Evolutionary conservation across 352 stramenopile species (phyloP).

Genomic region (Peronospora tabacina): DNA sequence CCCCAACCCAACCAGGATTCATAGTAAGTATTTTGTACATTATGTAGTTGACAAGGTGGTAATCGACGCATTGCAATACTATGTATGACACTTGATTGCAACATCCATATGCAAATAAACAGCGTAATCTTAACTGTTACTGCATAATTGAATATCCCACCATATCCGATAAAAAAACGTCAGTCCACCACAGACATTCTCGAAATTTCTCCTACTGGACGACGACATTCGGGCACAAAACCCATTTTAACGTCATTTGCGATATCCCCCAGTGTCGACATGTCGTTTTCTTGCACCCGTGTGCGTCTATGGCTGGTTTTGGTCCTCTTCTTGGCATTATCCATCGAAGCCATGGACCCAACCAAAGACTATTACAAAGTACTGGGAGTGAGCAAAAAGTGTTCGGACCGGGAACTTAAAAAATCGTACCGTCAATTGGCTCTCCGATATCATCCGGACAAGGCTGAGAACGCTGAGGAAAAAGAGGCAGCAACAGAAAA

Average conservation of each 20-base stretch:
- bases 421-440: slow-evolving; percentile 85
- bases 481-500: slow-evolving; percentile 84
- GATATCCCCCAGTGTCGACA: neutral
- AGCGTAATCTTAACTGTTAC: too few relatives aligned
- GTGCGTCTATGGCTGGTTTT: slow-evolving; percentile 16
- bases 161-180: neutral
- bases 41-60: too few relatives aligned
- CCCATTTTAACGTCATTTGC: slow-evolving; percentile 4
- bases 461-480: slow-evolving; percentile 69
- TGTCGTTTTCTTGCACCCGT: neutral
- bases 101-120: too few relatives aligned
- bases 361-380: slow-evolving; percentile 82
- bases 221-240: slow-evolving; percentile 9
- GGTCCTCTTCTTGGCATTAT: slow-evolving; percentile 20
- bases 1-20: too few relatives aligned
- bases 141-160: neutral
- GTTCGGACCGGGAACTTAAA: slow-evolving; percentile 76
- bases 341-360: slow-evolving; percentile 40
- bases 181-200: slow-evolving; percentile 8
- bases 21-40: too few relatives aligned
- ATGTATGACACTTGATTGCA: too few relatives aligned
- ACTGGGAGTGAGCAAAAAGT: slow-evolving; percentile 59
- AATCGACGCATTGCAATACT: slow-evolving; percentile 9
- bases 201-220: slow-evolving; percentile 24
- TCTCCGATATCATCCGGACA: slow-evolving; percentile 88